phyloP scores from a whole-genome alignment of 2,329 filamentous ascomycete genomes.

The Leptoxyphium fumago region DNA sequence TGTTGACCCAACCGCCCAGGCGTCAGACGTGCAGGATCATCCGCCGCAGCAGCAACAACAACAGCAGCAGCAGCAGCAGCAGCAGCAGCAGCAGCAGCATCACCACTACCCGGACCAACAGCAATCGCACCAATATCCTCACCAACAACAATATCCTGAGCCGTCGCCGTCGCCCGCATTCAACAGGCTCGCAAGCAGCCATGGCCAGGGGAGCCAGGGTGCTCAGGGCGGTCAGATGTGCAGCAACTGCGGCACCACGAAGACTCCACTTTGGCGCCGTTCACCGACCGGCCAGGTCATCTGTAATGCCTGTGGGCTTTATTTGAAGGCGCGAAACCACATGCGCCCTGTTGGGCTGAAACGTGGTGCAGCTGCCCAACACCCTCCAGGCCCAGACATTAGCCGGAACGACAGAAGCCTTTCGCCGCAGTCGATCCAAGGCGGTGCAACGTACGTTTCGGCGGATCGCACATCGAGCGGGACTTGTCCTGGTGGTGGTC shows the following conservation, averaged over 20 bases:
- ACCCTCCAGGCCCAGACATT: conserved; percentile 7
- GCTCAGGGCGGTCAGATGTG: conserved; percentile 5
- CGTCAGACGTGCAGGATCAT: background rate
- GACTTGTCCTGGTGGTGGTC: conserved; percentile 89
- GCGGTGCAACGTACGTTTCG: conserved; percentile 54
- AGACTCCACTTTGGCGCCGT: conserved; percentile 86
- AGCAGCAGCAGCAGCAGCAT: conserved; percentile 3
- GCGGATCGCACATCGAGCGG: conserved; percentile 62
- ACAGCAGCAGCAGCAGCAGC: conserved; percentile 1
- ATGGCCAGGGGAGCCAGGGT: conserved; percentile 1
- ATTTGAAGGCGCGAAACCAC: conserved; percentile 84
- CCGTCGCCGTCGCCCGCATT: conserved; percentile 4
- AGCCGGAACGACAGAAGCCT: conserved; percentile 22
- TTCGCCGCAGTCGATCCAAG: conserved; percentile 23
- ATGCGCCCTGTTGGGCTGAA: conserved; percentile 82
- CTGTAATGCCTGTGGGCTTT: conserved; percentile 93
- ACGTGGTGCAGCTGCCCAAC: conserved; percentile 41
- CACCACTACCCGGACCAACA: background rate
- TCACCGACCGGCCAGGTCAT: conserved; percentile 89
- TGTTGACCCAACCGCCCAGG: background rate
- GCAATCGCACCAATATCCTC: conserved; percentile 3
- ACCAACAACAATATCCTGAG: conserved; percentile 3
- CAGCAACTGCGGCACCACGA: conserved; percentile 90
- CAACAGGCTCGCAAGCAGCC: conserved; percentile 1
- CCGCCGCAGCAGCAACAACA: conserved; percentile 1